phyloP scores from a whole-genome alignment of 495 filamentous ascomycete genomes.

The Sabuloglossum arenarium region DNA sequence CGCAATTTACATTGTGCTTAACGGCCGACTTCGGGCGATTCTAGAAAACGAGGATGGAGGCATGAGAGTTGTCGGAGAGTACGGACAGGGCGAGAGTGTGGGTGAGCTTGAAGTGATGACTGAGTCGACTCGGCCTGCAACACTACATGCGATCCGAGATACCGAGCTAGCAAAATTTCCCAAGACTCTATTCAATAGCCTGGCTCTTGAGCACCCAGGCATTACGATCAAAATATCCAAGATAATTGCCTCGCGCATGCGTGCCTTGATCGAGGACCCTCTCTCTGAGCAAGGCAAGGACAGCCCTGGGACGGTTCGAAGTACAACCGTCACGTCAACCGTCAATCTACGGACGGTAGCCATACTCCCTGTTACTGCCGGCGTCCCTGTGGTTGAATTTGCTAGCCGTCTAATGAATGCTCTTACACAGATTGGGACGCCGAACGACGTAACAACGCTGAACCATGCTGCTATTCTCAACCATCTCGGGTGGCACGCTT shows the following conservation, averaged over 20 bases:
- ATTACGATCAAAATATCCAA: slow-evolving; percentile 99
- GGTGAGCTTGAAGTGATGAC: slow-evolving; percentile 96
- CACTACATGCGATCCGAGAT: slow-evolving; percentile 86
- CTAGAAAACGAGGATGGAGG: slow-evolving; percentile 56
- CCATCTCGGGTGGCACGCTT: slow-evolving; percentile 85
- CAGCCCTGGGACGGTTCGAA: slow-evolving; percentile 27
- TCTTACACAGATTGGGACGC: slow-evolving; percentile 66
- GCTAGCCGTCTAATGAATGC: slow-evolving; percentile 75
- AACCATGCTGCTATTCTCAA: slow-evolving; percentile 89
- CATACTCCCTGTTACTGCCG: slow-evolving; percentile 73
- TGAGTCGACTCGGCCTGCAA: slow-evolving; percentile 70
- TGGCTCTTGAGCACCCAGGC: slow-evolving; percentile 88
- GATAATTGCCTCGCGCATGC: slow-evolving; percentile 91
- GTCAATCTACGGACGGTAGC: slow-evolving; percentile 85
- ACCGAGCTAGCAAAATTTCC: slow-evolving; percentile 94
- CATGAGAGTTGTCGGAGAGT: slow-evolving; percentile 82
- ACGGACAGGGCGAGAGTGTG: slow-evolving; percentile 91
- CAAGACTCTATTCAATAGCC: slow-evolving; percentile 87
- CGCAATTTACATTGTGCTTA: slow-evolving; percentile 93
- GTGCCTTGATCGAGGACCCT: slow-evolving; percentile 64
- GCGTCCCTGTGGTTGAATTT: slow-evolving; percentile 89
- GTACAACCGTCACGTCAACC: slow-evolving; percentile 60
- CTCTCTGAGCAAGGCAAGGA: slow-evolving; percentile 30
- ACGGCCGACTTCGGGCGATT: slow-evolving; percentile 67
- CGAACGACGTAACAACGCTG: slow-evolving; percentile 75